Base-by-base conservation (phyloP, 805 yeast species). In the Lipomyces starkeyi region DNA sequence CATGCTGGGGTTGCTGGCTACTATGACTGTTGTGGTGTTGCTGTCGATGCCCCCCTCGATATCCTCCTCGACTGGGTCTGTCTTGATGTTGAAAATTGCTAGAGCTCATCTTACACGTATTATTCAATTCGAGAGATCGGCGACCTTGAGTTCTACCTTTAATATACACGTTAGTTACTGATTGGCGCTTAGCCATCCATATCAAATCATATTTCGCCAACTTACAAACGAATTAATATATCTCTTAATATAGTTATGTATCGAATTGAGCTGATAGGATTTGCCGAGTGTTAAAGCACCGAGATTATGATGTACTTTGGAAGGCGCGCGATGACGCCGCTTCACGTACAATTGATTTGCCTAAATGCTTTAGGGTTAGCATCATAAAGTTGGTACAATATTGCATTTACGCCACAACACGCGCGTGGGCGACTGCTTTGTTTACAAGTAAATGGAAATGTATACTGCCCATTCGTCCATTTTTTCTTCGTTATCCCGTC, bases 1-100 rank as follows among this genome's bases (percentile, higher is more conserved):
- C 92, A 72, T 83, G 62, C 59, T 71, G 68, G 54, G 60, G 70
- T 40, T 64, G 64, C 60, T 64, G 67, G n/a, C 35, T 25, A 53
- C 56, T 35, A 29, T 49, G 54, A 20, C 54, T 49, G 27, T 14
- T 34, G 35, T 40, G 35, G 52, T 58, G 62, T 63, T 67, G 73
- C 35, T 64, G 62, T n/a, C 70, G 43, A 37, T 40, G 35, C 2
- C 70, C 62, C 32, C 69, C 69, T 3, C 72, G 35, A 29, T 55
- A 20, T 14, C 58, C 64, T n/a, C 69, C 69, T n/a, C 68, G 61
- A 4, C 53, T 37, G 2, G 54, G 54, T 17, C 54, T 56, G n/a
- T 54, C 55, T 29, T 67, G 68, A 27, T 56, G 58, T 13, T 58
- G 70, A 53, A 59, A 57, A 34, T 35, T 62, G 8, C 59, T 52